Evolutionary conservation across 2,329 filamentous ascomycete genomes (phyloP).

Genomic region (Fusarium redolens): DNA sequence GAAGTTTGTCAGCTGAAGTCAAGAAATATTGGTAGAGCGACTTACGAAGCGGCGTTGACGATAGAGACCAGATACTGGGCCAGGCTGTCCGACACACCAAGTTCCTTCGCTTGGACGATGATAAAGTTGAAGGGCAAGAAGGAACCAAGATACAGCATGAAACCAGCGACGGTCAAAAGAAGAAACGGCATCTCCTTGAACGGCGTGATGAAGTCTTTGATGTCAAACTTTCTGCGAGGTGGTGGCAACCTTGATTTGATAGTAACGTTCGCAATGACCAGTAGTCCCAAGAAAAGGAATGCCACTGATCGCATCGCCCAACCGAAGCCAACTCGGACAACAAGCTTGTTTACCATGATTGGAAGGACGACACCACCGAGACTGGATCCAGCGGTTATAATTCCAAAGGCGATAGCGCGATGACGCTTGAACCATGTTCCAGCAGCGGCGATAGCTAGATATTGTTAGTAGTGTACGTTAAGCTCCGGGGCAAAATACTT

Average conservation of each 20-base stretch:
- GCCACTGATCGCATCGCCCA: slow-evolving; percentile 56
- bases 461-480: not conserved
- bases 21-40: rapidly evolving
- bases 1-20: not conserved
- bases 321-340: slow-evolving; percentile 49
- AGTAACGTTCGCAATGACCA: slow-evolving; percentile 49
- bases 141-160: slow-evolving; percentile 49
- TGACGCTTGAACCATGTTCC: slow-evolving; percentile 50
- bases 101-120: slow-evolving; percentile 46
- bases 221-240: not conserved
- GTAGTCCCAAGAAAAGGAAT: slow-evolving; percentile 52
- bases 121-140: slow-evolving; percentile 55
- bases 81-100: slow-evolving; percentile 46
- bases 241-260: slow-evolving; percentile 45
- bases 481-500: rapidly evolving
- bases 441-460: not conserved
- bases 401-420: slow-evolving; percentile 51
- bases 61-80: slow-evolving; percentile 53
- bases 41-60: slow-evolving; percentile 49
- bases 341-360: slow-evolving; percentile 54
- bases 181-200: slow-evolving; percentile 18
- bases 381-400: slow-evolving; percentile 51
- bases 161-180: slow-evolving; percentile 39
- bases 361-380: slow-evolving; percentile 56
- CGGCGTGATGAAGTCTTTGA: not conserved